Conservation (phyloP, 1,284 basidiomycete species). For the Cutaneotrichosporon dermatis region DNA sequence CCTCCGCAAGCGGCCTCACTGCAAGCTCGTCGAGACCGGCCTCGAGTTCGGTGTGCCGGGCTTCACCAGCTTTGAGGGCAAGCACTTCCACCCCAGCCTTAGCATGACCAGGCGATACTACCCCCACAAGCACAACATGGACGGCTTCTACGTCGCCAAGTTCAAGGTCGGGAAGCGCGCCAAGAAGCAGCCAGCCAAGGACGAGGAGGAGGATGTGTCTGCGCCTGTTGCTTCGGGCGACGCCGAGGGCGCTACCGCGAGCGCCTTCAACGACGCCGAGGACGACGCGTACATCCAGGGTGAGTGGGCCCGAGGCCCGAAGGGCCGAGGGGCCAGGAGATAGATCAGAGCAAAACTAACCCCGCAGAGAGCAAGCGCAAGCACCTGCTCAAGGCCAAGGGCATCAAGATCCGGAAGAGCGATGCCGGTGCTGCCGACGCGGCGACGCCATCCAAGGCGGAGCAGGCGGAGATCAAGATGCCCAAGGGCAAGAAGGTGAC, state of each 20-base stretch:
- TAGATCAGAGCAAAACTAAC: background rate
- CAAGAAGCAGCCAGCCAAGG: constrained; percentile 55
- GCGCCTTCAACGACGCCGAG: constrained; percentile 45
- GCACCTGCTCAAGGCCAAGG: constrained; percentile 50
- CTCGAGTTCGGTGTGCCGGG: constrained; percentile 91
- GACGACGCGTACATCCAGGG: constrained; percentile 47
- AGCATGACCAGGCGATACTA: constrained; percentile 63
- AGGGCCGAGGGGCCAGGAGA: background rate
- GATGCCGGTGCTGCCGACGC: constrained; percentile 1
- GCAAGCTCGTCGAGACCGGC: constrained; percentile 87
- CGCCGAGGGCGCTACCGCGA: constrained; percentile 19
- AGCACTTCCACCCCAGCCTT: constrained; percentile 75
- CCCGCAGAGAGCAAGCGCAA: constrained; percentile 47
- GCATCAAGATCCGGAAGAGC: constrained; percentile 48
- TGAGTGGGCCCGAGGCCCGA: constrained; percentile 19
- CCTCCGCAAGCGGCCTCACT: constrained; percentile 92
- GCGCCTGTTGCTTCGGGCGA: constrained; percentile 30
- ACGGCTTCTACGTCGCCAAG: constrained; percentile 98
- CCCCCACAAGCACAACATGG: constrained; percentile 59
- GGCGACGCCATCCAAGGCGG: constrained; percentile 1
- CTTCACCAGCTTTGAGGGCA: constrained; percentile 84
- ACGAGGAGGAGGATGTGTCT: constrained; percentile 30
- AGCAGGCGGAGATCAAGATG: constrained; percentile 20
- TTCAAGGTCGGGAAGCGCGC: constrained; percentile 81
- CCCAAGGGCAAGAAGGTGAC: constrained; percentile 40